phyloP scores from a whole-genome alignment of 345 rosid genomes.

The Citrus sinensis region DVS_A1.0 CM039166.1:17694001-17694500 shows the following conservation, averaged over 20 bases:
- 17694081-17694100: conserved; percentile 4
- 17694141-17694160: conserved; percentile 13
- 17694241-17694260: conserved; percentile 22
- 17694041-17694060: conserved; percentile 36
- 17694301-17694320: conserved; percentile 50
- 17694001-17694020: conserved; percentile 26
- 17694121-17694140: conserved; percentile 26
- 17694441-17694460: conserved; percentile 68
- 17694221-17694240: conserved; percentile 12
- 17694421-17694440: conserved; percentile 59
- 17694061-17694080: conserved; percentile 26
- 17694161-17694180: conserved; percentile 12
- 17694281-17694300: conserved; percentile 47
- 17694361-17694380: conserved; percentile 40
- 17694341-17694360: conserved; percentile 70
- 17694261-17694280: conserved; percentile 29
- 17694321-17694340: conserved; percentile 41
- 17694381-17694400: conserved; percentile 53
- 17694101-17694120: background rate
- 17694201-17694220: background rate
- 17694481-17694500: conserved; percentile 71
- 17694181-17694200: background rate
- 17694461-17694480: conserved; percentile 84
- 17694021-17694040: conserved; percentile 18
- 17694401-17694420: conserved; percentile 62